Evolutionary conservation across 108 stramenopile species (phyloP).

Genomic region (Asterionellopsis glacialis): DNA sequence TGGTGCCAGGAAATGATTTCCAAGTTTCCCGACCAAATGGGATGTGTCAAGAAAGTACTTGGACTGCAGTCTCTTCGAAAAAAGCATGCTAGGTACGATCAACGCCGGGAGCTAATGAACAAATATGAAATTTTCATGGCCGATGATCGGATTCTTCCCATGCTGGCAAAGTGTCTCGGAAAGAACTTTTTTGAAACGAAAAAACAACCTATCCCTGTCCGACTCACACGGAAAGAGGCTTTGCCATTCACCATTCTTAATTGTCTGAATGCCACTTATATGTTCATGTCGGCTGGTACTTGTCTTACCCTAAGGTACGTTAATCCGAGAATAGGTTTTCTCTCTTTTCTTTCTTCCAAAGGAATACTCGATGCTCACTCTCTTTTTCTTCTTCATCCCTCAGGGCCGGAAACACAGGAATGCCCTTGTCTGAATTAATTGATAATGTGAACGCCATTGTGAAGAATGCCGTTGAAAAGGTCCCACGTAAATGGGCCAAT

Average conservation of each 20-base stretch:
- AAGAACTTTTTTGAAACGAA: slow-evolving; percentile 86
- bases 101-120: slow-evolving; percentile 67
- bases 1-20: slow-evolving; percentile 78
- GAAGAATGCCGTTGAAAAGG: slow-evolving; percentile 41
- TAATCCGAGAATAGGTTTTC: too few relatives aligned
- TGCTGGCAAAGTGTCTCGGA: slow-evolving; percentile 87
- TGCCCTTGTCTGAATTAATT: slow-evolving; percentile 54
- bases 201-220: slow-evolving; percentile 86
- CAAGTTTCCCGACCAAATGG: slow-evolving; percentile 65
- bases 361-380: neutral
- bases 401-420: slow-evolving; percentile 76
- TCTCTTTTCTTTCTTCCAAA: too few relatives aligned
- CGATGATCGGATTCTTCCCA: slow-evolving; percentile 94
- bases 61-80: slow-evolving; percentile 71
- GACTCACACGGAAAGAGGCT: slow-evolving; percentile 60
- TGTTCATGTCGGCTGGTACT: slow-evolving; percentile 72
- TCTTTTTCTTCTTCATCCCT: neutral
- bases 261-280: slow-evolving; percentile 64
- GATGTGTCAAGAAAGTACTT: slow-evolving; percentile 84
- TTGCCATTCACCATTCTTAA: slow-evolving; percentile 61
- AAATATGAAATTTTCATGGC: slow-evolving; percentile 87
- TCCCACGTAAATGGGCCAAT: slow-evolving; percentile 89
- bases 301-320: slow-evolving; percentile 70
- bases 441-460: slow-evolving; percentile 73
- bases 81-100: slow-evolving; percentile 72